Conservation (phyloP, 257 asterid species). For the Solanum sejunctum region DNA sequence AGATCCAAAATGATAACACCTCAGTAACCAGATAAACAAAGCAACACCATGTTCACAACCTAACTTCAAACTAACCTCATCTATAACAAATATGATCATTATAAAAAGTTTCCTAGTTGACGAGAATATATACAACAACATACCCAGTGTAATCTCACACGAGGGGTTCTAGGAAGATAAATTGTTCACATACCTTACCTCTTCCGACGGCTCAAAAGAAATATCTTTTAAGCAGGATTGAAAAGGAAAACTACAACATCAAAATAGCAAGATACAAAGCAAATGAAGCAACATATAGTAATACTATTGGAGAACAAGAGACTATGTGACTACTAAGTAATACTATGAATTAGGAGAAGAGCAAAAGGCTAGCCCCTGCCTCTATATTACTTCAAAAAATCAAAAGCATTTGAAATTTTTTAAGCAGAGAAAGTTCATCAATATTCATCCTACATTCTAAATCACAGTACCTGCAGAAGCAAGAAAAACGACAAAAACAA, state of each 20-base stretch:
- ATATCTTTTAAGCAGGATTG: not conserved
- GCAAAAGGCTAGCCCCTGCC: not conserved
- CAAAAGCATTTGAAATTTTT: not conserved
- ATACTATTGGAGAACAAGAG: not conserved
- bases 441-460: not conserved
- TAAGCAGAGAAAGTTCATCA: not conserved
- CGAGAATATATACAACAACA: not conserved
- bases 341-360: not conserved
- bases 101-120: not conserved
- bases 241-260: not conserved
- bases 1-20: not conserved
- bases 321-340: not conserved
- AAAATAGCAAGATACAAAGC: not conserved
- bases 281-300: not conserved
- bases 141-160: not conserved
- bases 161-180: not conserved
- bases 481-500: constrained; percentile 37
- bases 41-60: not conserved
- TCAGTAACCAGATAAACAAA: not conserved
- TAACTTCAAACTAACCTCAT: not conserved
- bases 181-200: not conserved
- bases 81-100: not conserved
- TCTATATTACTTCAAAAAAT: not conserved
- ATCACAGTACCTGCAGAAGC: constrained; percentile 45
- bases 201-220: not conserved